These are phyloP conservation scores for Xylaria arbuscula DNA, from an alignment of 2,329 filamentous ascomycete species.

Conservation along the genomic window DNA sequence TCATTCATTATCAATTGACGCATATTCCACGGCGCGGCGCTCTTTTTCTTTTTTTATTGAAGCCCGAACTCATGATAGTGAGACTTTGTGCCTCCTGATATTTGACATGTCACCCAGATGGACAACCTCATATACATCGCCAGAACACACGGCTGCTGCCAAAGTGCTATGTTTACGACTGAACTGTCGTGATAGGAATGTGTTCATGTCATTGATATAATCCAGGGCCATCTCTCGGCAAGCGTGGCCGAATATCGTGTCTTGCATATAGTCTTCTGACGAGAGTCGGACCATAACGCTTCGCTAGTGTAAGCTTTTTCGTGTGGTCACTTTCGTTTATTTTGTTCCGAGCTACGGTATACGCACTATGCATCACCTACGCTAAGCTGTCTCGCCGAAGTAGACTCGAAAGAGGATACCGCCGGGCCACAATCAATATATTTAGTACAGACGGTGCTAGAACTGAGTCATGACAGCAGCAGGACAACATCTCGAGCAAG, in stretches of 20 bases:
- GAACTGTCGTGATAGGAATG: background rate
- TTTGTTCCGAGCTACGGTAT: too few relatives aligned
- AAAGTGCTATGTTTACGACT: background rate
- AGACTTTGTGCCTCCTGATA: constrained; percentile 4
- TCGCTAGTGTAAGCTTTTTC: background rate
- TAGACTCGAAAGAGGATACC: background rate
- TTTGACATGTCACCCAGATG: background rate
- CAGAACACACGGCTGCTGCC: background rate
- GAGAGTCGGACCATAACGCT: background rate
- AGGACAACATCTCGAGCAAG: background rate
- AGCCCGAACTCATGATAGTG: background rate
- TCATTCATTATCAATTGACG: constrained; percentile 14
- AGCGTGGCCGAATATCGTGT: background rate
- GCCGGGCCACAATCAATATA: background rate
- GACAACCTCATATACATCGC: background rate
- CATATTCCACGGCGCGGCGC: background rate
- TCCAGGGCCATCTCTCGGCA: background rate
- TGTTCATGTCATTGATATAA: background rate
- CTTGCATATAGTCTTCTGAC: background rate
- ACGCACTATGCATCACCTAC: background rate
- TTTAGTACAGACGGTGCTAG: background rate
- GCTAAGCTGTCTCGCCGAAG: background rate
- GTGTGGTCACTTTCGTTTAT: background rate
- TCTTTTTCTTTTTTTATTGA: background rate
- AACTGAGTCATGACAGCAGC: background rate